These are phyloP conservation scores for Pythium scleroteichum DNA, from an alignment of 352 stramenopile species.

Conservation along the genomic window DNA sequence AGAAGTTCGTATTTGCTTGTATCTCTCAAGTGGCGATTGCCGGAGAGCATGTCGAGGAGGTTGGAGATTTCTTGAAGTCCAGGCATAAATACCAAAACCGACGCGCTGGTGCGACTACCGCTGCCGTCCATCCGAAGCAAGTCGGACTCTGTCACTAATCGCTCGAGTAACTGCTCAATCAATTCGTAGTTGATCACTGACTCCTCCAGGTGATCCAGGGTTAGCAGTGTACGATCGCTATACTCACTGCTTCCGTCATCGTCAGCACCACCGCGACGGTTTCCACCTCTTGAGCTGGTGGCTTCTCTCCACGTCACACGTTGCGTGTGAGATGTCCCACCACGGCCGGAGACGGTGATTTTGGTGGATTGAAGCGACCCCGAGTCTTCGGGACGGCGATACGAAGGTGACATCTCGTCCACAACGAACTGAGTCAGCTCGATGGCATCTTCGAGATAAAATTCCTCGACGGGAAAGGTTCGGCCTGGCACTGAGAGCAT, in stretches of 20 bases:
- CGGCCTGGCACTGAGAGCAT: slow-evolving; percentile 92
- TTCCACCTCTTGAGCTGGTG: background rate
- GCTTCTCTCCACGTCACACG: slow-evolving; percentile 55
- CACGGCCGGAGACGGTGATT: slow-evolving; percentile 62
- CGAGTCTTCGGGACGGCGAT: slow-evolving; percentile 29
- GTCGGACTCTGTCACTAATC: slow-evolving; percentile 68
- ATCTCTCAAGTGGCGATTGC: slow-evolving; percentile 52
- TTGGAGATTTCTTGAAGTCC: slow-evolving; percentile 94
- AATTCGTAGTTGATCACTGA: slow-evolving; percentile 95
- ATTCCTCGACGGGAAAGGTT: slow-evolving; percentile 96
- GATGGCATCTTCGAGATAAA: slow-evolving; percentile 94
- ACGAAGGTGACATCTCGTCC: slow-evolving; percentile 62
- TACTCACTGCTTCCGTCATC: slow-evolving; percentile 63
- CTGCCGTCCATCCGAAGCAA: slow-evolving; percentile 15
- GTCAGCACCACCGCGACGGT: slow-evolving; percentile 7
- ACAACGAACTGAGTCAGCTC: slow-evolving; percentile 87
- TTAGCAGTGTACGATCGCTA: slow-evolving; percentile 84
- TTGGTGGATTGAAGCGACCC: slow-evolving; percentile 40
- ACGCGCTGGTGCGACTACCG: slow-evolving; percentile 43
- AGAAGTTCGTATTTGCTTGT: slow-evolving; percentile 72
- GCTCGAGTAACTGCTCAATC: slow-evolving; percentile 87
- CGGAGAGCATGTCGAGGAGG: slow-evolving; percentile 70
- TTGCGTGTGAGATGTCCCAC: slow-evolving; percentile 61
- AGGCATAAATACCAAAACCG: slow-evolving; percentile 96
- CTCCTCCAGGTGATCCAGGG: slow-evolving; percentile 85